These are phyloP conservation scores for Sporodiniella umbellata DNA, from an alignment of 371 early-diverging fungal genomes.

Conservation along the genomic window DNA sequence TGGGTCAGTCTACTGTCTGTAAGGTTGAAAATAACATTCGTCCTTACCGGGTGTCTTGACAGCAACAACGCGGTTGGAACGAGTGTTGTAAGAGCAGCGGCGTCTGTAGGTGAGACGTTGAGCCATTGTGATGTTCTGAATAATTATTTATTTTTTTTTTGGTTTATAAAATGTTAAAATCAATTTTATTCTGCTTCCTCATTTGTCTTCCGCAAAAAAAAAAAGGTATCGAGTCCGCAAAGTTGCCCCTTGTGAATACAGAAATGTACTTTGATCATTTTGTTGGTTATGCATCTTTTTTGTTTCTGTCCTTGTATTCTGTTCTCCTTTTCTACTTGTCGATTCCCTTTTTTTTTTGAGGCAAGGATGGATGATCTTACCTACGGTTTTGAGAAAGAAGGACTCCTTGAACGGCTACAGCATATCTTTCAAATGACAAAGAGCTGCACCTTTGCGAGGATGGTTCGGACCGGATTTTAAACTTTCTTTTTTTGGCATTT, in stretches of 20 bases:
- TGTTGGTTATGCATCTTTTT: neutral
- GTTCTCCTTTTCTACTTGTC: neutral
- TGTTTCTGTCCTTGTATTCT: neutral
- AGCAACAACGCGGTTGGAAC: conserved; percentile 92
- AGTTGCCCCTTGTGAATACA: too few species aligned
- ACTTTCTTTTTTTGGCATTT: neutral
- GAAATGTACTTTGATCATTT: too few species aligned
- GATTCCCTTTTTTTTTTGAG: neutral
- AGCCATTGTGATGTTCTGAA: conserved; percentile 47
- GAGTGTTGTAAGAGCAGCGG: conserved; percentile 97
- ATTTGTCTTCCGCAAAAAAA: neutral
- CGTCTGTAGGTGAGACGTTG: conserved; percentile 97
- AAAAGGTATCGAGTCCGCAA: too few species aligned
- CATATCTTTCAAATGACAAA: neutral
- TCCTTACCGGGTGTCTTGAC: conserved; percentile 94
- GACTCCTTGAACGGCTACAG: neutral
- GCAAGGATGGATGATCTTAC: conserved; percentile 2
- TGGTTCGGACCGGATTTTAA: neutral
- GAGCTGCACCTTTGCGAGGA: neutral
- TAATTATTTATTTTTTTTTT: too few species aligned
- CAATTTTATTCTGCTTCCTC: neutral
- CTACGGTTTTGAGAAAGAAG: conserved; percentile 4
- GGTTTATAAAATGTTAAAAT: neutral
- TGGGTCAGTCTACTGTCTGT: neutral
- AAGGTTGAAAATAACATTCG: neutral